Conservation (phyloP, 2,329 filamentous ascomycete species). For the Pseudogymnoascus sp. region DNA sequence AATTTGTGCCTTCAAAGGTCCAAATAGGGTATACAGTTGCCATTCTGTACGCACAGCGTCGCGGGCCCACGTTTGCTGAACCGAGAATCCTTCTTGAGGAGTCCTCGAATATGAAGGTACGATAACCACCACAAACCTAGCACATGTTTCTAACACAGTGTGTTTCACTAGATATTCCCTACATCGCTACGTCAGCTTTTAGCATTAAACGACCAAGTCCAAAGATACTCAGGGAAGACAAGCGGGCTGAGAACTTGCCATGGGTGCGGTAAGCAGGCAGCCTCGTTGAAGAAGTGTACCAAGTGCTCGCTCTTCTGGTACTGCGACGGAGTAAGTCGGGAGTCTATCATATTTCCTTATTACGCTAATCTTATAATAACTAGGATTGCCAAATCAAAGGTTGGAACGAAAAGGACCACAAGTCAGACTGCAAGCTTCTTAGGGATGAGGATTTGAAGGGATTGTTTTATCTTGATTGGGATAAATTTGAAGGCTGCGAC, state of each 20-base stretch:
- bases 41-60: conserved; percentile 17
- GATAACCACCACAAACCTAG: not conserved
- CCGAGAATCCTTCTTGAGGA: conserved; percentile 17
- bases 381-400: conserved; percentile 21
- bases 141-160: conserved; percentile 10
- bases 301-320: conserved; percentile 24
- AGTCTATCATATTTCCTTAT: not conserved
- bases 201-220: conserved; percentile 16
- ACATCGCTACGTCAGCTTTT: conserved; percentile 16
- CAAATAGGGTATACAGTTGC: conserved; percentile 16
- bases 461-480: conserved; percentile 22
- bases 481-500: conserved; percentile 20
- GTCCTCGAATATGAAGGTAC: conserved; percentile 17
- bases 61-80: conserved; percentile 11
- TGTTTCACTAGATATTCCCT: conserved; percentile 15
- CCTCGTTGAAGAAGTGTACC: conserved; percentile 16
- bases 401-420: conserved; percentile 25
- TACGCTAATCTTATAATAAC: conserved; percentile 13
- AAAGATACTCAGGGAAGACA: conserved; percentile 18
- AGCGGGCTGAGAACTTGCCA: conserved; percentile 19
- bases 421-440: conserved; percentile 23
- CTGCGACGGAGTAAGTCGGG: conserved; percentile 19
- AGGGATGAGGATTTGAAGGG: conserved; percentile 23
- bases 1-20: conserved; percentile 18
- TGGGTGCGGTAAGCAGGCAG: conserved; percentile 16